Evolutionary conservation across 805 yeast genomes (phyloP).

Genomic region (Spathaspora passalidarum): DNA sequence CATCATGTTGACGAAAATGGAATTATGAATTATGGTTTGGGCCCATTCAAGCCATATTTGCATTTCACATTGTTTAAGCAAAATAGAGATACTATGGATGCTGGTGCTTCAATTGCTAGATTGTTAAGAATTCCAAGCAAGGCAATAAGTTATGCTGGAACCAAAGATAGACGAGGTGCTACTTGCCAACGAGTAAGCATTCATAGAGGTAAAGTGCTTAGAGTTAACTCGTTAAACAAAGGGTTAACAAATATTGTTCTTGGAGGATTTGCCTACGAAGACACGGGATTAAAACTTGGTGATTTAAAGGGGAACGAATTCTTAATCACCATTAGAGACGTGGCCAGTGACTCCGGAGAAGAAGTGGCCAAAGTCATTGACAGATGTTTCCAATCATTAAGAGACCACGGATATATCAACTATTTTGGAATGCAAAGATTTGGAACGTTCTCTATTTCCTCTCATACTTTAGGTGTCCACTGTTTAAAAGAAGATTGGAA

Average conservation of each 20-base stretch:
- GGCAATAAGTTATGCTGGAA: conserved; percentile 81
- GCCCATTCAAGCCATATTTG: conserved; percentile 63
- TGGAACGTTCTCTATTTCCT: conserved; percentile 92
- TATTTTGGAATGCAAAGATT: conserved; percentile 98
- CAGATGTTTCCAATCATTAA: conserved; percentile 55
- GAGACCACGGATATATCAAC: conserved; percentile 77
- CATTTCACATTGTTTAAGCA: conserved; percentile 87
- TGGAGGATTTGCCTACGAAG: conserved; percentile 74
- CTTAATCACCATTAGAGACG: conserved; percentile 78
- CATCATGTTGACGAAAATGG: conserved; percentile 47
- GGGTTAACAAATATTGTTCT: conserved; percentile 54
- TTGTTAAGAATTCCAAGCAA: conserved; percentile 73
- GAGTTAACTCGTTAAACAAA: conserved; percentile 74
- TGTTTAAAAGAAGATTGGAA: conserved; percentile 75
- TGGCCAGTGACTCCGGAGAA: conserved; percentile 31
- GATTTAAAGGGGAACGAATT: conserved; percentile 89
- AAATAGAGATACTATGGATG: conserved; percentile 97
- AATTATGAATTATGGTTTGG: conserved; percentile 67
- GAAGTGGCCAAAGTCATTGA: conserved; percentile 43
- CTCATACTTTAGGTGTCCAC: conserved; percentile 79
- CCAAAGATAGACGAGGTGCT: conserved; percentile 94
- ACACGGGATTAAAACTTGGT: conserved; percentile 66
- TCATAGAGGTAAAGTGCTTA: conserved; percentile 63
- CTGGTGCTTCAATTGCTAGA: conserved; percentile 69
- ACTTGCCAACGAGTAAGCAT: conserved; percentile 83